Conservation (phyloP, 2,329 filamentous ascomycete species). For the Sporothrix schenckii region DNA sequence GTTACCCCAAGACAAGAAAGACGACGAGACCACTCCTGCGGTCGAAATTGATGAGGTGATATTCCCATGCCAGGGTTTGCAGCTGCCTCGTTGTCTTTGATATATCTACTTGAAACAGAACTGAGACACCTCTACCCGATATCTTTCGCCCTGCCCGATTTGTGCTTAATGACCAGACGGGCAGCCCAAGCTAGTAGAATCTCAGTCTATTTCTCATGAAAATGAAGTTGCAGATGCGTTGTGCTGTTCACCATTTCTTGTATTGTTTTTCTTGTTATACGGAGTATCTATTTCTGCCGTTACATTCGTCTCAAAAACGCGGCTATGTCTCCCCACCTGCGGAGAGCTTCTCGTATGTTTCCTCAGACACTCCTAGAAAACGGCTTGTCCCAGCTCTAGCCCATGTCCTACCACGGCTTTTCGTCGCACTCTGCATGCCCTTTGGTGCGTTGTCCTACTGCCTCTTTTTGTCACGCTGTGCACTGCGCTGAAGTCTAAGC, state of each 20-base stretch:
- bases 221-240: background rate
- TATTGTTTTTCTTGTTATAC: background rate
- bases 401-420: background rate
- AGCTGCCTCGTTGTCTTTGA: conserved; percentile 6
- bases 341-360: background rate
- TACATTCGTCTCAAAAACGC: no score
- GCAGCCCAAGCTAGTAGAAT: background rate
- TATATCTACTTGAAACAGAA: conserved; percentile 26
- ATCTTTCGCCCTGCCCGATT: background rate
- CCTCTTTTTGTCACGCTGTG: background rate
- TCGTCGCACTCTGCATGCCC: background rate
- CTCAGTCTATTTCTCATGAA: background rate
- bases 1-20: background rate
- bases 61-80: background rate
- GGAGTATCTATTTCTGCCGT: background rate
- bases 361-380: background rate
- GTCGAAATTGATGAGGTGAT: background rate
- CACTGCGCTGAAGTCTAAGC: background rate
- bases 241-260: background rate
- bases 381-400: background rate
- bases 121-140: background rate
- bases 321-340: background rate
- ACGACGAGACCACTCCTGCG: background rate
- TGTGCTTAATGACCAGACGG: background rate
- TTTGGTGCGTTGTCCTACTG: background rate